Percentiles rank a stretch among this genome's conserved stretches.
Conservation (phyloP, 805 yeast genomes). For the Hanseniaspora clermontiae region DNA sequence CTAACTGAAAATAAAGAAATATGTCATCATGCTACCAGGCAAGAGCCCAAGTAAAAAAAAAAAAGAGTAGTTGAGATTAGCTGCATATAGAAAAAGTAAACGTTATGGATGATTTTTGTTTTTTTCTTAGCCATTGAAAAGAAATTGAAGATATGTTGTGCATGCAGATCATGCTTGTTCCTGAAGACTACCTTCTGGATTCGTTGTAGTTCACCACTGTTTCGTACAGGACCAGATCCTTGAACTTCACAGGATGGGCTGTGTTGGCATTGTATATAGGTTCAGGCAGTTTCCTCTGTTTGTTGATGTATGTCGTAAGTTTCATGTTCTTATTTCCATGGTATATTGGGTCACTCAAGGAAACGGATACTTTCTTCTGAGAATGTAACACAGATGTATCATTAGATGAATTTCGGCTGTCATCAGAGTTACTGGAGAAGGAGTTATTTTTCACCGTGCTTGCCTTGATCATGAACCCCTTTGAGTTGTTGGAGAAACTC, state of each 20-base stretch:
- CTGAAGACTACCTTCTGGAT: not conserved
- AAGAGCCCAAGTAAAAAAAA: too few species aligned
- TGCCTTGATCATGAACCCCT: not conserved
- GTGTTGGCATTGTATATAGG: not conserved
- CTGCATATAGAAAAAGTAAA: too few species aligned
- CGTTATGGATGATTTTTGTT: too few species aligned
- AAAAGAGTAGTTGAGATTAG: too few species aligned
- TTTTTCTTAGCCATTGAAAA: too few species aligned
- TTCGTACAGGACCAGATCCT: slow-evolving; percentile 1
- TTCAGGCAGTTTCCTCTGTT: slow-evolving; percentile 8
- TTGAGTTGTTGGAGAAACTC: not conserved
- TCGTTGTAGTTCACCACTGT: not conserved
- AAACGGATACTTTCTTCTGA: not conserved
- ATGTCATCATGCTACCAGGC: too few species aligned
- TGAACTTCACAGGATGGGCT: slow-evolving; percentile 6
- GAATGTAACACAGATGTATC: not conserved
- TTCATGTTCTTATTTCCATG: not conserved
- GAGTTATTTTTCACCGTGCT: not conserved
- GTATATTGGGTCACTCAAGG: not conserved
- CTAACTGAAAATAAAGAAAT: too few species aligned
- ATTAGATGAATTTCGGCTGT: not conserved
- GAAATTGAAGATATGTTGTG: too few species aligned
- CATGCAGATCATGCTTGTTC: not conserved
- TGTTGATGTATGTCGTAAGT: not conserved
- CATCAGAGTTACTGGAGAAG: not conserved